A percentile compares a stretch with the other conserved stretches of the same genome.
Evolutionary conservation across 192 early-diverging fungal genomes (phyloP).

Genomic region (Podila epigama): DNA sequence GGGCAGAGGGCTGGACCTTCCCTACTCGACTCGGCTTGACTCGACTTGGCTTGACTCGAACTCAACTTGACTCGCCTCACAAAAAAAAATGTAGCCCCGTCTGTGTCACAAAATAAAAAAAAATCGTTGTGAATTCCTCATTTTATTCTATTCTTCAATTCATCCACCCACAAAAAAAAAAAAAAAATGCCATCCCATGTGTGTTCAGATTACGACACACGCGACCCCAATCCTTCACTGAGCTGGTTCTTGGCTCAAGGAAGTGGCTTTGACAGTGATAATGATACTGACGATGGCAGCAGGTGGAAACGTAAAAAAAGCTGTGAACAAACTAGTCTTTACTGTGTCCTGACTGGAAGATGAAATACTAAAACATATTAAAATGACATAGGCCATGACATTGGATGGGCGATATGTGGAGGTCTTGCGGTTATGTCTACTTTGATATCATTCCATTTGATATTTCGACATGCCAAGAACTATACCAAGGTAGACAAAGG

Average conservation of each 20-base stretch:
- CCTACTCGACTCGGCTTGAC: no score
- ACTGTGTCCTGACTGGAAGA: no score
- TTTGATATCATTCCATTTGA: constrained; percentile 55
- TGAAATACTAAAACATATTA: no score
- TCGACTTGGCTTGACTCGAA: no score
- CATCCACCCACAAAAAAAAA: neutral
- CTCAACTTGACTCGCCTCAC: no score
- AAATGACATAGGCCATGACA: constrained; percentile 52
- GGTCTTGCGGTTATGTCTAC: constrained; percentile 61
- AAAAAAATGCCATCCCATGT: constrained; percentile 17
- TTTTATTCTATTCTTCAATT: neutral
- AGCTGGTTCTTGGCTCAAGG: no score
- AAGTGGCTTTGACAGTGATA: no score
- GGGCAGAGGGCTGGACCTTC: no score
- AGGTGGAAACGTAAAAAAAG: neutral
- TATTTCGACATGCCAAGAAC: constrained; percentile 60
- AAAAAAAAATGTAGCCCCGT: no score
- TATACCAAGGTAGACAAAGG: constrained; percentile 60
- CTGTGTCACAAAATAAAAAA: neutral
- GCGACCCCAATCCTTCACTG: constrained; percentile 1
- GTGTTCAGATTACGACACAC: constrained; percentile 30
- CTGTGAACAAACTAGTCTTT: no score
- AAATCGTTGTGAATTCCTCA: no score
- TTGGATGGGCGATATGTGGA: constrained; percentile 68
- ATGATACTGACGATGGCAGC: constrained; percentile 1